Conservation (phyloP, 768 basidiomycete genomes). For the Hypholoma sublateritium region DNA sequence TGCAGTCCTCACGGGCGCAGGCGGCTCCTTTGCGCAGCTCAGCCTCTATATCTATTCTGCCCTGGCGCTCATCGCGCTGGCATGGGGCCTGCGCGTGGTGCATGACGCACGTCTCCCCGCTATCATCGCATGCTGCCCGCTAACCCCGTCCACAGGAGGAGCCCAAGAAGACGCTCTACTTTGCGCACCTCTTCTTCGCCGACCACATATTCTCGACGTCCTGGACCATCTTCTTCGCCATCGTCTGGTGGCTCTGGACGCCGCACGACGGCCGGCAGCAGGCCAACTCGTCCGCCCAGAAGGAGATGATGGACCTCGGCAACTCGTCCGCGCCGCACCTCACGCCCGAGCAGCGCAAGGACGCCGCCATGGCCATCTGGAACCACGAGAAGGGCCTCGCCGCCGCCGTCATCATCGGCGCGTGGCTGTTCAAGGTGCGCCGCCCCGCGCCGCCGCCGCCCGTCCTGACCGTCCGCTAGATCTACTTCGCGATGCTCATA, state of each 20-base stretch:
- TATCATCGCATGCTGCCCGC: slow-evolving; percentile 7
- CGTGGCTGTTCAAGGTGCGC: slow-evolving; percentile 87
- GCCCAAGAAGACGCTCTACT: slow-evolving; percentile 77
- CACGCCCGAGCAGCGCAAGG: slow-evolving; percentile 62
- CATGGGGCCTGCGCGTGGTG: slow-evolving; percentile 87
- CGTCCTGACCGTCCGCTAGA: slow-evolving; percentile 40
- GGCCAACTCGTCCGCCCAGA: slow-evolving; percentile 85
- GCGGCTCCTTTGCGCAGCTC: slow-evolving; percentile 91
- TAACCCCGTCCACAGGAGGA: slow-evolving; percentile 69
- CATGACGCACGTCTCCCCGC: slow-evolving; percentile 61
- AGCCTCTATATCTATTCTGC: slow-evolving; percentile 94
- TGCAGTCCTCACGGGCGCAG: slow-evolving; percentile 85
- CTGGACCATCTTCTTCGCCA: slow-evolving; percentile 91
- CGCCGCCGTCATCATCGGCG: slow-evolving; percentile 69
- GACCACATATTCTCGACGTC: slow-evolving; percentile 90
- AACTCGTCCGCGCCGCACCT: slow-evolving; percentile 51
- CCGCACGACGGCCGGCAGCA: slow-evolving; percentile 87
- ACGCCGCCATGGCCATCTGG: slow-evolving; percentile 85
- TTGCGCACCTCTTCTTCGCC: slow-evolving; percentile 88
- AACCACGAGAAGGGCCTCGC: slow-evolving; percentile 85
- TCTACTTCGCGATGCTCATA: slow-evolving; percentile 87
- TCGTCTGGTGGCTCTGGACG: slow-evolving; percentile 88
- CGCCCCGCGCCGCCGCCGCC: not conserved
- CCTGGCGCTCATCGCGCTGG: slow-evolving; percentile 72
- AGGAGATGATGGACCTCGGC: slow-evolving; percentile 72